Percentiles rank a stretch among this genome's conserved stretches.
These are phyloP conservation scores for Sporothrix luriei DNA, from an alignment of 2,329 filamentous ascomycete genomes.

Conservation along the genomic window DNA sequence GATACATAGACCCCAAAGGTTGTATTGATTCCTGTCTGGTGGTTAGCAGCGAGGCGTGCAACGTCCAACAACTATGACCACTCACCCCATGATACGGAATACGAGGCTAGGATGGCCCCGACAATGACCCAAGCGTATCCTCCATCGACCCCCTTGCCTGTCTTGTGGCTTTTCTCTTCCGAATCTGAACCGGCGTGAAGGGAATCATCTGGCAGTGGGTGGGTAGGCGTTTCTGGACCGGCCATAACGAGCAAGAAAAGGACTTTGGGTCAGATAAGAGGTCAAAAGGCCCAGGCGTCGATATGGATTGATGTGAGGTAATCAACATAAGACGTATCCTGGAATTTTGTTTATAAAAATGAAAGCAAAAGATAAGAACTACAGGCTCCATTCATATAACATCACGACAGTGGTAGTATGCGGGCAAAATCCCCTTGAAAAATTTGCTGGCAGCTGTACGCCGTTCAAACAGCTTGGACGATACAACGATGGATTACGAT, in stretches of 20 bases:
- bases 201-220: not conserved
- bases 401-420: too few relatives aligned
- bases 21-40: slow-evolving; percentile 26
- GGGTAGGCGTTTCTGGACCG: not conserved
- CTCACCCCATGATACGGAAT: slow-evolving; percentile 25
- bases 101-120: not conserved
- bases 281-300: not conserved
- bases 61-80: not conserved
- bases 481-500: not conserved
- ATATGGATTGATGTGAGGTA: too few relatives aligned
- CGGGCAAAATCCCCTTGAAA: not conserved
- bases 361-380: slow-evolving; percentile 6
- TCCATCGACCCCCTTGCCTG: not conserved
- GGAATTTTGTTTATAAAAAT: too few relatives aligned
- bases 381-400: not conserved
- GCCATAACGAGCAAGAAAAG: not conserved
- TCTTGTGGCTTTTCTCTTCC: slow-evolving; percentile 1
- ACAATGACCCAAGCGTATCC: slow-evolving; percentile 27
- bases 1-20: slow-evolving; percentile 30
- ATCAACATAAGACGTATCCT: not conserved
- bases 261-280: not conserved
- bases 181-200: not conserved
- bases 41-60: not conserved
- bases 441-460: not conserved
- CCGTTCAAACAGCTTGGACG: not conserved